Evolutionary conservation across 805 yeast genomes (phyloP), one percentile per base, ranked within the genome.

Genomic region (Barnettozyma wickerhamii): DNA sequence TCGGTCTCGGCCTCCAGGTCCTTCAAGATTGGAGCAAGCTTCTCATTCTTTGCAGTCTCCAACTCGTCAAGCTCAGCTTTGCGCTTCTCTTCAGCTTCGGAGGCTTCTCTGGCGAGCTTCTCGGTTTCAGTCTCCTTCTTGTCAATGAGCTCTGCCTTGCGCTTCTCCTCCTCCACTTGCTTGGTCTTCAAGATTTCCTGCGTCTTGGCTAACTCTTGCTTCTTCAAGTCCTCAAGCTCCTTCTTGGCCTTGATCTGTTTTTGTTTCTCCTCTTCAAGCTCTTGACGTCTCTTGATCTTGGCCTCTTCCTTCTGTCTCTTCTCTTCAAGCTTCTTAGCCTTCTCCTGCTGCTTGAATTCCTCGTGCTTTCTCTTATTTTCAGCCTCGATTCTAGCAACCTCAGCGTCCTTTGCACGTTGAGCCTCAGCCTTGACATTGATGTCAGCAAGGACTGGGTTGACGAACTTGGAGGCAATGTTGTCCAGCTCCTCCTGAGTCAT

Each of bases 371-470:
- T 49, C 42, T 61, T 55, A 43, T 65, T 62, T 38, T 65, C 68
- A 19, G 62, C 64, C 38, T 51, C 53, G 49, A 66, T 48, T 41
- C 59, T 55, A 33, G 62, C 60, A 46, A 61, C 56, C 49, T 65
- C 76, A 37, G 65, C 65, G 59, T 81, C 86, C 35, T 66, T 61
- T 31, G 66, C 64, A 42, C 95, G 77, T 64, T 87, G 91, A 35
- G 75, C 73, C 18, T 63, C 69, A 17, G 95, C 95, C 56, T 84
- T 81, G 34, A 69, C 63, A 51, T 75, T 70, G 54, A 91, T 77
- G 60, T 87, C 90, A 30, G 69, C 72, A 54, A 91, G 68, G 5
- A 91, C 89, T 7, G 99, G 99, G 50, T 75, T 72, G 43, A 93
- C 95, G 55, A 85, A 71, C 35, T 79, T 73, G 45, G 78, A 66